phyloP scores from a whole-genome alignment of 139 green algal species.

The Chlamydomonas applanata region DNA sequence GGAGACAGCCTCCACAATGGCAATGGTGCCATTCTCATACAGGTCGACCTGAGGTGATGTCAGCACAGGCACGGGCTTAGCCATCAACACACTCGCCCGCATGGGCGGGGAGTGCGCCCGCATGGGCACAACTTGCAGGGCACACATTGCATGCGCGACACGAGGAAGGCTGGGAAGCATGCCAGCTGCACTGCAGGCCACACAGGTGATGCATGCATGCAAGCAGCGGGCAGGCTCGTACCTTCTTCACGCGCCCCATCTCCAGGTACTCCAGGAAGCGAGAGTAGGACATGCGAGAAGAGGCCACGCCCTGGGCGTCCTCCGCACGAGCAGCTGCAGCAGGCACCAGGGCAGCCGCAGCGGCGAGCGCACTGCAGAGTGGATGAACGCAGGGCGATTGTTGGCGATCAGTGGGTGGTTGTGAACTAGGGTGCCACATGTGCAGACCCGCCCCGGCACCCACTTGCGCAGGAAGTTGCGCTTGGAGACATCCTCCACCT shows the following conservation, averaged over 20 bases:
- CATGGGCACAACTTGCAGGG: neutral
- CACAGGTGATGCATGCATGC: neutral
- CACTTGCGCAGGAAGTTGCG: constrained; percentile 34
- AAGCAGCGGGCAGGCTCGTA: constrained; percentile 30
- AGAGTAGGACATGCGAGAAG: constrained; percentile 98
- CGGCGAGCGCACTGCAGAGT: constrained; percentile 26
- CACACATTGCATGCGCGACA: neutral
- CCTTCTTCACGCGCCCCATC: constrained; percentile 99
- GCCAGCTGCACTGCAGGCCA: neutral
- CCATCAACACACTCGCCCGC: neutral
- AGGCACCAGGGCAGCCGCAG: constrained; percentile 22
- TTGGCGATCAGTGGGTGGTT: too few species aligned
- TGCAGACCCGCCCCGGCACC: neutral
- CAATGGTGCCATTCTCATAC: constrained; percentile 99
- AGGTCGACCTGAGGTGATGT: constrained; percentile 87
- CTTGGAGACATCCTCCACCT: constrained; percentile 15
- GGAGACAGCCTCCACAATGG: constrained; percentile 97
- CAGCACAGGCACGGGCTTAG: too few species aligned
- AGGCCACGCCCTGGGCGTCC: constrained; percentile 75
- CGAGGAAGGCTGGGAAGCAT: neutral
- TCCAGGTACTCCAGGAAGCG: constrained; percentile 99
- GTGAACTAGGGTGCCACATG: neutral
- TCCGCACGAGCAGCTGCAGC: constrained; percentile 36
- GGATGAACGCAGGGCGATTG: neutral
- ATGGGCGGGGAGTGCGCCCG: neutral